Evolutionary conservation across 2,329 filamentous ascomycete species (phyloP).

Genomic region (Calycina herbarum): DNA sequence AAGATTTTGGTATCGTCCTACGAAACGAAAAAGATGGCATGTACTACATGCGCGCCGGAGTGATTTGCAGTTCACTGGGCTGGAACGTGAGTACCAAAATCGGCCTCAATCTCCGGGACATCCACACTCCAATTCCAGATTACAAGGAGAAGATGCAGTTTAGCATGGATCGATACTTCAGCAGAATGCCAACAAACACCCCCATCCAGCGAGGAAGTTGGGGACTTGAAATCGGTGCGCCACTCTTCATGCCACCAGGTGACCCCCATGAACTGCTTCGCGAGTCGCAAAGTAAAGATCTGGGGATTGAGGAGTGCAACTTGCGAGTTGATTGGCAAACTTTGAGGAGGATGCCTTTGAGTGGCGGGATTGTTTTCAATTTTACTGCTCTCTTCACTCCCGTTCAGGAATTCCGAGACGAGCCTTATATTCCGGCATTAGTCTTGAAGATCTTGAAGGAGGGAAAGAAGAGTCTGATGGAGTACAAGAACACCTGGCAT

Average conservation of each 20-base stretch:
- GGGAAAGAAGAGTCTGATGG: constrained; percentile 69
- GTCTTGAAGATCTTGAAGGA: constrained; percentile 68
- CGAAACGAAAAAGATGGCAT: constrained; percentile 69
- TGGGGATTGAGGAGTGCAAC: constrained; percentile 60
- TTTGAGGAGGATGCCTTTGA: constrained; percentile 73
- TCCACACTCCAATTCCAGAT: constrained; percentile 75
- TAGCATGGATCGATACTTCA: constrained; percentile 83
- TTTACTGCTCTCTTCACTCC: constrained; percentile 87
- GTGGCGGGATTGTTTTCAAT: constrained; percentile 77
- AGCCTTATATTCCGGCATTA: constrained; percentile 71
- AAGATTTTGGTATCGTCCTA: constrained; percentile 79
- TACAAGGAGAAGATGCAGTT: constrained; percentile 87
- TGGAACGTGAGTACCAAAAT: constrained; percentile 79
- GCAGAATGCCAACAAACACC: constrained; percentile 70
- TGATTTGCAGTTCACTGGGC: constrained; percentile 77
- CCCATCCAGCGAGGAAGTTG: constrained; percentile 84
- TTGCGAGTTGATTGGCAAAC: constrained; percentile 90
- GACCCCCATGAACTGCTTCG: constrained; percentile 64
- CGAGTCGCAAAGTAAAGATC: constrained; percentile 53
- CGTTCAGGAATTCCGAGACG: constrained; percentile 65
- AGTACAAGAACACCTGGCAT: constrained; percentile 82
- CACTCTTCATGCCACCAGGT: constrained; percentile 72
- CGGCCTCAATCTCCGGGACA: constrained; percentile 66
- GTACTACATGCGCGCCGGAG: constrained; percentile 73
- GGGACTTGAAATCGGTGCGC: constrained; percentile 75